Evolutionary conservation across 2,329 filamentous ascomycete genomes (phyloP).

Genomic region (Arachnomyces sp.): DNA sequence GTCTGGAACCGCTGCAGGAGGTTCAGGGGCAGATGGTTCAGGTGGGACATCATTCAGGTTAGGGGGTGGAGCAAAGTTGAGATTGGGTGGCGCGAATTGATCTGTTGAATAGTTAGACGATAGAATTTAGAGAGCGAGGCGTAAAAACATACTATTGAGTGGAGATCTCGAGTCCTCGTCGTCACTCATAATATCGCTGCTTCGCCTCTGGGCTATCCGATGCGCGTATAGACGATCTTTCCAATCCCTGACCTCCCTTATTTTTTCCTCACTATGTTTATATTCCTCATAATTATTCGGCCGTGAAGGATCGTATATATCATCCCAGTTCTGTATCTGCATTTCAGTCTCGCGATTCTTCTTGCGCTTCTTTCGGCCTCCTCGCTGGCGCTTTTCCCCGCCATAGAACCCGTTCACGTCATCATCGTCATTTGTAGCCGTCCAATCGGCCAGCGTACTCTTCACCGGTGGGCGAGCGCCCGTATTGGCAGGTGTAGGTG

Average conservation of each 20-base stretch:
- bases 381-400: slow-evolving; percentile 62
- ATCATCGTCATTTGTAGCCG: slow-evolving; percentile 69
- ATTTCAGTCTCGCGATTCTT: slow-evolving; percentile 60
- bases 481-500: slow-evolving; percentile 21
- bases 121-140: slow-evolving; percentile 11
- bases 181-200: slow-evolving; percentile 43
- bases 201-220: slow-evolving; percentile 43
- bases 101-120: slow-evolving; percentile 24
- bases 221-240: slow-evolving; percentile 72
- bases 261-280: slow-evolving; percentile 72
- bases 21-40: slow-evolving; percentile 22
- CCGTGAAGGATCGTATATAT: slow-evolving; percentile 75
- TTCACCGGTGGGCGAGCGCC: slow-evolving; percentile 46
- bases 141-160: slow-evolving; percentile 38
- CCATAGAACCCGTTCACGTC: slow-evolving; percentile 61
- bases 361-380: slow-evolving; percentile 70
- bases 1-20: slow-evolving; percentile 43
- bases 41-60: slow-evolving; percentile 33
- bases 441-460: slow-evolving; percentile 73
- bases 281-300: slow-evolving; percentile 84
- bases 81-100: slow-evolving; percentile 44
- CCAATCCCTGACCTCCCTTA: slow-evolving; percentile 75
- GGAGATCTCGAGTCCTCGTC: slow-evolving; percentile 38
- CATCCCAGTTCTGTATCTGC: slow-evolving; percentile 69
- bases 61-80: slow-evolving; percentile 46